Percentiles rank a stretch among this genome's conserved stretches.
Evolutionary conservation across 176 grass and related monocot genomes (phyloP).

Genomic region (Oryza meridionalis): DNA sequence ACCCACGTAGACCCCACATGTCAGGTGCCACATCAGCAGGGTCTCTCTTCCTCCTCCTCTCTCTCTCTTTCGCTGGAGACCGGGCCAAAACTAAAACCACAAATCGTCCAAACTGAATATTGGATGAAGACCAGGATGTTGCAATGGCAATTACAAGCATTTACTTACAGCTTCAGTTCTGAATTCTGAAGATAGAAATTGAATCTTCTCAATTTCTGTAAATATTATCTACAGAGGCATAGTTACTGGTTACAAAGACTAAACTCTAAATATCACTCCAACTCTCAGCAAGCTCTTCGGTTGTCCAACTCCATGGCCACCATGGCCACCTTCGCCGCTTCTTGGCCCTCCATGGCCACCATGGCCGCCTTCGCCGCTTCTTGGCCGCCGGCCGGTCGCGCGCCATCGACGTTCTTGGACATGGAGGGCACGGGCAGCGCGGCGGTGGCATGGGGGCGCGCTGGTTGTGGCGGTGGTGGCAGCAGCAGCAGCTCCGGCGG

Average conservation of each 20-base stretch:
- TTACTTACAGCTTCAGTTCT: conserved; percentile 20
- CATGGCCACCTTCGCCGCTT: background rate
- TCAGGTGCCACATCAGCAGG: too few species aligned
- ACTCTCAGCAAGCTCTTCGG: conserved; percentile 4
- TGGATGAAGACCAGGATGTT: conserved; percentile 1
- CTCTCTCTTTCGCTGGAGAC: too few species aligned
- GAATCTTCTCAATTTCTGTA: too few species aligned
- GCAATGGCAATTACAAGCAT: background rate
- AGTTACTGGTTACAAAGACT: background rate
- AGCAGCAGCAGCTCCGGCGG: background rate
- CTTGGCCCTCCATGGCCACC: too few species aligned
- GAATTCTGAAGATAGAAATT: background rate
- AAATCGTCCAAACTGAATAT: background rate
- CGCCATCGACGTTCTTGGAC: conserved; percentile 18
- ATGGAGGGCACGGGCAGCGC: background rate
- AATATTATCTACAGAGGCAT: background rate
- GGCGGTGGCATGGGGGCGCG: background rate
- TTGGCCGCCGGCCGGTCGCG: background rate
- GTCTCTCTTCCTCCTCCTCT: too few species aligned
- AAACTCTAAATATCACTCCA: conserved; percentile 40
- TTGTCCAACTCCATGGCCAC: background rate
- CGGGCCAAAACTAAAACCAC: background rate
- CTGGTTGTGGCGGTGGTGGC: background rate
- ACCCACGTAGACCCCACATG: too few species aligned
- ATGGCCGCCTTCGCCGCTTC: too few species aligned